phyloP scores from a whole-genome alignment of 495 filamentous ascomycete genomes.

The Ramalina peruviana region DNA sequence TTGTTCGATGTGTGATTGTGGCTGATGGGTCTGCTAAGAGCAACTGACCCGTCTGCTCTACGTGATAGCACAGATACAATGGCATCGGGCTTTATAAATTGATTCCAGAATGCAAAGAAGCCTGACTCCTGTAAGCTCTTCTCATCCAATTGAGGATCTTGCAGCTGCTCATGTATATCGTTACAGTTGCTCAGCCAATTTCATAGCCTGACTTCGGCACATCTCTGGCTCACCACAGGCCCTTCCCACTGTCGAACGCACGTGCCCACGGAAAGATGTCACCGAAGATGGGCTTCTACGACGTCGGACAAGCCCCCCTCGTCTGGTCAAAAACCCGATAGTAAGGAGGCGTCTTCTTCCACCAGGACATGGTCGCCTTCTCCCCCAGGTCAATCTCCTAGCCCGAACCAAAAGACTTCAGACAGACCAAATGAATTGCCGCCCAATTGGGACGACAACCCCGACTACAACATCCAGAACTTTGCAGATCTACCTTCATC shows the following conservation, averaged over 20 bases:
- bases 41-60: too few species aligned
- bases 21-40: too few species aligned
- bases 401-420: slow-evolving; percentile 11
- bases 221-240: slow-evolving; percentile 8
- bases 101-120: not conserved
- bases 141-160: not conserved
- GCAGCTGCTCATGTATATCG: not conserved
- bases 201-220: not conserved
- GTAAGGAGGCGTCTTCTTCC: not conserved
- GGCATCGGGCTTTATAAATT: not conserved
- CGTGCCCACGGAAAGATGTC: not conserved
- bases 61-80: too few species aligned
- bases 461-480: slow-evolving; percentile 54
- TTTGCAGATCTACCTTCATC: slow-evolving; percentile 80
- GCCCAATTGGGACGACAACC: slow-evolving; percentile 67
- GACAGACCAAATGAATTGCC: slow-evolving; percentile 20
- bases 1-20: too few species aligned
- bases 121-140: not conserved
- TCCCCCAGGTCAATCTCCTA: slow-evolving; percentile 15
- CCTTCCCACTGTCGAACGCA: slow-evolving; percentile 12
- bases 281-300: slow-evolving; percentile 7
- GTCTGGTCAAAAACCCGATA: not conserved
- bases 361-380: slow-evolving; percentile 27
- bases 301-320: slow-evolving; percentile 2
- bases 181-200: not conserved